Conservation (phyloP, 805 yeast species). For the Suhomyces emberorum region DNA sequence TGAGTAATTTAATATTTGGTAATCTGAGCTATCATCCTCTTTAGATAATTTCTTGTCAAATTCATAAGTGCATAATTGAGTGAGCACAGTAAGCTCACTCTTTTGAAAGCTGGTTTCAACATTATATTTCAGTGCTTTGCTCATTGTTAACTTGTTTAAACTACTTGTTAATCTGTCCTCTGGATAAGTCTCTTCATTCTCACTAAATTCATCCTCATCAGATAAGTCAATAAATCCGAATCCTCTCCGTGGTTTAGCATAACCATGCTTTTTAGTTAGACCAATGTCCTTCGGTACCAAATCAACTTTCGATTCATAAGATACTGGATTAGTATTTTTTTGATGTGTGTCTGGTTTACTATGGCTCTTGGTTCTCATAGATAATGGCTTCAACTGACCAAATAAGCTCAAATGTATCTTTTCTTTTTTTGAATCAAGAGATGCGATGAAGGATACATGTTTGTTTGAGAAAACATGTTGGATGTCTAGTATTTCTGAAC, state of each 20-base stretch:
- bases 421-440: constrained; percentile 7
- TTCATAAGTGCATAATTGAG: no score
- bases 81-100: no score
- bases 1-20: background rate
- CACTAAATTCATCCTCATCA: constrained; percentile 2
- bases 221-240: constrained; percentile 27
- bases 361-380: constrained; percentile 16
- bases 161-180: no score
- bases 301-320: background rate
- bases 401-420: constrained; percentile 12
- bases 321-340: background rate
- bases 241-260: constrained; percentile 22
- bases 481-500: constrained; percentile 12
- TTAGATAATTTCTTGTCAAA: no score
- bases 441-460: constrained; percentile 14
- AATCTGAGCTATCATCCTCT: no score
- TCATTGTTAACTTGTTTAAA: no score
- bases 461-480: constrained; percentile 11
- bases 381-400: constrained; percentile 27
- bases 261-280: constrained; percentile 1
- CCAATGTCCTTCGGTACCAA: background rate
- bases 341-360: background rate
- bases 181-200: no score
- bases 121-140: no score
- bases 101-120: no score